Base-by-base conservation (phyloP, 768 basidiomycete species). In the Mycena haematopus region DNA sequence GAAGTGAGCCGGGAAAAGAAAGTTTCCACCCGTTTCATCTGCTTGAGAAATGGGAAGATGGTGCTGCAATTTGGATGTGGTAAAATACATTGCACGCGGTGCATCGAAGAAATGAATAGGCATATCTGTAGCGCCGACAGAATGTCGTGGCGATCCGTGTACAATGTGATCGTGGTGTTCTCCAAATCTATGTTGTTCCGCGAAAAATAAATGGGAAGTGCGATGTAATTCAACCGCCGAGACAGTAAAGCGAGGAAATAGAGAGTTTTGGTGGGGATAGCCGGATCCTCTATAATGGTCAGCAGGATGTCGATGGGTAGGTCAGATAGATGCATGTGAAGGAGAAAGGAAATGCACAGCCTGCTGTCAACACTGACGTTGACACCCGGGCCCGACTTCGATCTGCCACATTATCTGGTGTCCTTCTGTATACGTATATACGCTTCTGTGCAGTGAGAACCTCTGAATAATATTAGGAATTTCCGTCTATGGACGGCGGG, bases 1-100 rank as follows among this genome's bases (percentile, higher is more conserved):
- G 52, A 52, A 13, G 58, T 36, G 22, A 60, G 52, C 10, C 58
- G 42, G 2, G 51, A 35, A 19, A 60, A 46, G 51, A 60, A 53
- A 6, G 10, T 24, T 46, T 47, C n/a, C 5, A 60, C 42, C 6
- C 42, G 58, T 33, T 60, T 36, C 17, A 60, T 29, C 31, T 53
- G 51, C 19, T 22, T 5, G 22, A 53, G 21, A 15, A 53, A 44
- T 2, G 58, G 51, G 17, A n/a, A 35, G 21, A 60, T 60, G 29
- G 22, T 33, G 22, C 27, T 52, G 44, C 52, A 52, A 22, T 42
- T 53, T 9, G 49, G 57, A 24, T 58, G 57, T 6, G 36, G 57
- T 2, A 60, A 36, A 4, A 53, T 36, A 31, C 2, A 45, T 47
- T 52, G 15, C 21, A 60, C 1, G 40, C 40, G 25, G 6, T 59